Evolutionary conservation across 2,329 filamentous ascomycete species (phyloP), one percentile per base, ranked within the genome.

Genomic region (Trichoderma arundinaceum): DNA sequence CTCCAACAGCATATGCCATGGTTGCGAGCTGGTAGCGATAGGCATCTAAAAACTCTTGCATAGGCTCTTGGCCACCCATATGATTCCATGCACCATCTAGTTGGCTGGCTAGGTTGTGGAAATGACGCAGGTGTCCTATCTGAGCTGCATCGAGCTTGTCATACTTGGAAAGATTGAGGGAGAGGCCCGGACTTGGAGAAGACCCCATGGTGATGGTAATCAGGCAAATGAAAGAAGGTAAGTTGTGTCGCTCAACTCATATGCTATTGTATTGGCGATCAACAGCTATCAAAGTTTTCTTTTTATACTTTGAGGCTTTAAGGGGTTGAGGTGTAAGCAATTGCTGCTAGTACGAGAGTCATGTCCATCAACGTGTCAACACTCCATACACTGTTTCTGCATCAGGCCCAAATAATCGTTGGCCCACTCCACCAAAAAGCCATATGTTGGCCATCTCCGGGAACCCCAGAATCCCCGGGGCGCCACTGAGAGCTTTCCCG

Each of bases 21-120:
- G 74, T 77, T 0, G 78, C 77, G 13, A 81, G 67, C 67, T 80
- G 77, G 67, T 80, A 81, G 9, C 78, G 76, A 53, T 77, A 74
- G 13, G 74, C 73, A 46, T 76, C 73, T 56, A 73, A 62, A 60
- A 73, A 79, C 63, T 81, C 80, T 66, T 81, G 77, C 12, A 68
- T 71, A 6, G 75, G 74, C 12, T 80, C 76, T 57, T 76, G 71
- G 19, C 69, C 62, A 13, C 75, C 76, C 73, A 78, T 74, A 44
- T 74, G 69, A 13, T 59, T n/a, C 76, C 74, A 77, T 57, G 75
- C 71, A 1, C 72, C 73, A 38, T 73, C 71, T 0, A 66, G 46
- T 10, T 72, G 73, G 1, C 75, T 67, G 12, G 69, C 69, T 6
- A 78, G 70, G 62, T 78, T 78, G 66, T 78, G 70, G 57, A 75